Evolutionary conservation across 768 basidiomycete genomes (phyloP).

Genomic region (Pleurotus djamor): DNA sequence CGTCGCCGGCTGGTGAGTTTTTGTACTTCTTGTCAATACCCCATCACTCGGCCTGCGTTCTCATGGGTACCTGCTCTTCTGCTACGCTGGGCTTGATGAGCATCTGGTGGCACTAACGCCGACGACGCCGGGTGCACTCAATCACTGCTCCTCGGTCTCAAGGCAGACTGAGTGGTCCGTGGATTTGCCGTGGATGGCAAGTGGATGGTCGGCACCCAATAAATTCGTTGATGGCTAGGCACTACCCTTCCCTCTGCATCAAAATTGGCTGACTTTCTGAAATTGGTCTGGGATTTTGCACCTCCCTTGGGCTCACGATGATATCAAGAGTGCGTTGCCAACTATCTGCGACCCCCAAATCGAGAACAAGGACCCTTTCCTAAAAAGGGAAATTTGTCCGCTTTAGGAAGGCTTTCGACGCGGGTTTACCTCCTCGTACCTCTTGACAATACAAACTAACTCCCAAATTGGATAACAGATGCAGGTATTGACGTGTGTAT

Average conservation of each 20-base stretch:
- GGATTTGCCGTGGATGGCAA: too few species aligned
- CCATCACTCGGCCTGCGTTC: background rate
- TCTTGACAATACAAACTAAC: background rate
- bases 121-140: background rate
- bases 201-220: too few species aligned
- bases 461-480: background rate
- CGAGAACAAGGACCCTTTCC: background rate
- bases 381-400: background rate
- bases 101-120: background rate
- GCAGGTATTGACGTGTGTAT: background rate
- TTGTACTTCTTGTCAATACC: background rate
- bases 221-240: too few species aligned
- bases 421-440: constrained; percentile 1
- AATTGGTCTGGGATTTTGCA: background rate
- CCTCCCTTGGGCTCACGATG: background rate
- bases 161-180: too few species aligned
- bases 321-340: background rate
- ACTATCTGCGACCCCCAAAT: background rate
- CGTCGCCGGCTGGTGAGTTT: background rate
- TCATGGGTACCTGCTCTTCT: background rate
- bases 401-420: background rate
- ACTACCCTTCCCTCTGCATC: too few species aligned
- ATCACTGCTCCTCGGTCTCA: too few species aligned
- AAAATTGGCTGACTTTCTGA: too few species aligned
- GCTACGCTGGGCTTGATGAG: background rate